Conservation (phyloP, 495 filamentous ascomycete genomes). For the Daldinia decipiens region DNA sequence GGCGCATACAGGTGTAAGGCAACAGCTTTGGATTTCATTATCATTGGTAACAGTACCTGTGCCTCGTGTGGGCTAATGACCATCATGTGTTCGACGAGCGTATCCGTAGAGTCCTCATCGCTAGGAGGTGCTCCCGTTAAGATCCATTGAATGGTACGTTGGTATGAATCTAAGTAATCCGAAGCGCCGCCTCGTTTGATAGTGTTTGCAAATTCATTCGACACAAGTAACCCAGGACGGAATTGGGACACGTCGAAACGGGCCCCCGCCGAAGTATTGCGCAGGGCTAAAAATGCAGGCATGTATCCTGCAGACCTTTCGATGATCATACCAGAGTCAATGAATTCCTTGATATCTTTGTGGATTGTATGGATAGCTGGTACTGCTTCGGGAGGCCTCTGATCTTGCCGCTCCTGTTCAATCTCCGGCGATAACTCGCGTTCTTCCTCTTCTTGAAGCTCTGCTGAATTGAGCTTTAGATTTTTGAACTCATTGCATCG, state of each 20-base stretch:
- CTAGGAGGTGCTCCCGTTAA: slow-evolving; percentile 46
- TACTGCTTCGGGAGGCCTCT: slow-evolving; percentile 55
- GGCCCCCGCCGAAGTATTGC: slow-evolving; percentile 51
- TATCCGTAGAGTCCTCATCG: neutral
- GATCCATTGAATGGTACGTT: slow-evolving; percentile 70
- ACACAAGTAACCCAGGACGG: slow-evolving; percentile 59
- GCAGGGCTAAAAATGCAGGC: slow-evolving; percentile 60
- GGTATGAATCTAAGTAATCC: slow-evolving; percentile 60
- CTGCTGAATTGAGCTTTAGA: slow-evolving; percentile 47
- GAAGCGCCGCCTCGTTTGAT: slow-evolving; percentile 41
- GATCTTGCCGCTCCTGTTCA: slow-evolving; percentile 66
- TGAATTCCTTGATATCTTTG: slow-evolving; percentile 55
- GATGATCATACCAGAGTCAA: slow-evolving; percentile 45
- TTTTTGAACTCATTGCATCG: slow-evolving; percentile 59
- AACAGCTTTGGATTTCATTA: slow-evolving; percentile 49
- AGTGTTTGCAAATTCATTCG: slow-evolving; percentile 66
- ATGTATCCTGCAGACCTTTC: slow-evolving; percentile 49
- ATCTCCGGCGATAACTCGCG: slow-evolving; percentile 72
- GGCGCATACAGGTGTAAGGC: slow-evolving; percentile 69
- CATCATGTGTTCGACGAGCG: slow-evolving; percentile 51
- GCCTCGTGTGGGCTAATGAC: slow-evolving; percentile 74
- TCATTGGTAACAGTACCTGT: slow-evolving; percentile 57
- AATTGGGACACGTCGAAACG: slow-evolving; percentile 52
- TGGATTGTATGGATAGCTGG: slow-evolving; percentile 59
- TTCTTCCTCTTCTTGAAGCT: slow-evolving; percentile 75